phyloP scores from a whole-genome alignment of 192 early-diverging fungal species.

The Podila verticillata region DNA sequence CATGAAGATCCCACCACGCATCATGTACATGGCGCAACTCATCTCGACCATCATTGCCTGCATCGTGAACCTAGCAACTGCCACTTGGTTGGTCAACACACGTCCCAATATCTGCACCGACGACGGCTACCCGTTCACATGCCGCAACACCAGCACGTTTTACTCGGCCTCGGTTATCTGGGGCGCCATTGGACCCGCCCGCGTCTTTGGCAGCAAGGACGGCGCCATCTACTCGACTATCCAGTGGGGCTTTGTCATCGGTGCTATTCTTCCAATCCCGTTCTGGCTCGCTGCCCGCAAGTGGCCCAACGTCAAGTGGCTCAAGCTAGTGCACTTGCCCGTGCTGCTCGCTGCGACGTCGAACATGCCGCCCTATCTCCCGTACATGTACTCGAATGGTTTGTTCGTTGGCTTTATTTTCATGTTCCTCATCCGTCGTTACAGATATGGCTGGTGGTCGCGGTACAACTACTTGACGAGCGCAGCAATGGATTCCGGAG shows the following conservation, averaged over 20 bases:
- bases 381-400: conserved; percentile 53
- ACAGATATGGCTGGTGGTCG: conserved; percentile 59
- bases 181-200: conserved; percentile 73
- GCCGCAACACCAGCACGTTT: conserved; percentile 58
- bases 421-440: conserved; percentile 55
- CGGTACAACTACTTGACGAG: conserved; percentile 73
- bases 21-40: conserved; percentile 67
- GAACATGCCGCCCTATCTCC: conserved; percentile 59
- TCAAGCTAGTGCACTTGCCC: conserved; percentile 60
- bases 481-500: conserved; percentile 67
- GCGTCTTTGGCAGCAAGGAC: conserved; percentile 59
- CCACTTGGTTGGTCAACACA: conserved; percentile 51
- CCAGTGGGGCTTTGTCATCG: not conserved
- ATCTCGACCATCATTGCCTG: conserved; percentile 62
- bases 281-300: conserved; percentile 44
- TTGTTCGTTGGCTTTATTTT: conserved; percentile 60
- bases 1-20: conserved; percentile 68
- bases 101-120: conserved; percentile 48
- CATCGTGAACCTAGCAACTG: conserved; percentile 58
- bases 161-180: conserved; percentile 72
- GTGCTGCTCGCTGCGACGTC: conserved; percentile 56
- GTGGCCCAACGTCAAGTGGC: conserved; percentile 53
- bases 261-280: too few species aligned
- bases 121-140: conserved; percentile 52
- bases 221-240: conserved; percentile 9